Percentiles rank a stretch among this genome's conserved stretches.
Conservation (phyloP, 441 rosid genomes). For the Jatropha podagrica region DNA sequence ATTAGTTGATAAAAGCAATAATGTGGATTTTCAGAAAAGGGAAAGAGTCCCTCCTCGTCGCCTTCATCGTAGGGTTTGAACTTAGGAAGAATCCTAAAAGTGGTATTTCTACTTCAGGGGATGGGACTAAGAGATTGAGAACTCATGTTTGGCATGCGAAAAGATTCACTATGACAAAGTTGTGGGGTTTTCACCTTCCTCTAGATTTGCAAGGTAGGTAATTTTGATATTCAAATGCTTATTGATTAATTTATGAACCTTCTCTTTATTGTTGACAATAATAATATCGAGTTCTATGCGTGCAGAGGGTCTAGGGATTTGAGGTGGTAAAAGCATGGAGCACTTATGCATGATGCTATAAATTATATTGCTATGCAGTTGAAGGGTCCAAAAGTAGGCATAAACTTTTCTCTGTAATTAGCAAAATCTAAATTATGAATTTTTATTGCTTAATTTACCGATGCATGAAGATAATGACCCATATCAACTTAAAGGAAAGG, state of each 20-base stretch:
- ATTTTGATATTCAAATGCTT: background rate
- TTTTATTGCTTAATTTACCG: background rate
- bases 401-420: conserved; percentile 23
- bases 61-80: conserved; percentile 58
- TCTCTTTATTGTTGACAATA: background rate
- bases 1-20: conserved; percentile 27
- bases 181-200: conserved; percentile 90
- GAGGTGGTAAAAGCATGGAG: conserved; percentile 65
- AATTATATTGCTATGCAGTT: conserved; percentile 68
- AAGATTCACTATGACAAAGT: conserved; percentile 84
- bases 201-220: conserved; percentile 88
- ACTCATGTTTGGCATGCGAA: conserved; percentile 97
- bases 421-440: background rate
- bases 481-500: background rate
- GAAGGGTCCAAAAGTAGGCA: conserved; percentile 89
- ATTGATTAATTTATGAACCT: background rate
- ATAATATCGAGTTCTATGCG: conserved; percentile 16
- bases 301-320: conserved; percentile 89
- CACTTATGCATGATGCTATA: conserved; percentile 84
- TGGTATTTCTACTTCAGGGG: conserved; percentile 57
- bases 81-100: conserved; percentile 56
- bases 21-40: conserved; percentile 20
- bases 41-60: conserved; percentile 49
- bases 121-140: conserved; percentile 82
- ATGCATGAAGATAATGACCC: background rate